These are phyloP conservation scores for Sindora glabra DNA, from an alignment of 306 rosid genomes.

Conservation along the genomic window DNA sequence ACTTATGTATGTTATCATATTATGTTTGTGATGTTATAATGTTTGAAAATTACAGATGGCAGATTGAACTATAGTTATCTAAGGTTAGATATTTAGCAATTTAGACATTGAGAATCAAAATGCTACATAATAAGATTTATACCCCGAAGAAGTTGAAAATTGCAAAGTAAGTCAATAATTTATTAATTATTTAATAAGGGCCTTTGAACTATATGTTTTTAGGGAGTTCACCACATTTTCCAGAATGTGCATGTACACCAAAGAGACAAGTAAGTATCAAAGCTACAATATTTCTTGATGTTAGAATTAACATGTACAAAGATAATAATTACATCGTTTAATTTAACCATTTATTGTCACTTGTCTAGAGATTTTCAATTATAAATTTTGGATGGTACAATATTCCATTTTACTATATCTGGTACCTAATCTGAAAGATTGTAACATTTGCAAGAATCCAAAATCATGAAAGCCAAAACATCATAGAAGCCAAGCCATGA, in stretches of 20 bases:
- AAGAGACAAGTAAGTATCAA: conserved; percentile 78
- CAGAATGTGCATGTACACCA: conserved; percentile 82
- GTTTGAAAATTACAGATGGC: background rate
- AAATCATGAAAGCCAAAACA: too few species aligned
- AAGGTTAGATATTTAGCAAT: background rate
- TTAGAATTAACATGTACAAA: too few species aligned
- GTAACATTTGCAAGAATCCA: background rate
- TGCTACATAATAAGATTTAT: background rate
- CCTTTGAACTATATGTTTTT: conserved; percentile 67
- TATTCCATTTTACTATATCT: background rate
- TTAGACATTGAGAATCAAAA: background rate
- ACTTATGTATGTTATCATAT: background rate
- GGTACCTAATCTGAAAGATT: background rate
- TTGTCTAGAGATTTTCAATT: background rate
- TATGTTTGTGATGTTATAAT: background rate
- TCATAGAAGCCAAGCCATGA: background rate
- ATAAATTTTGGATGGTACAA: background rate
- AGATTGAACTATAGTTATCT: background rate
- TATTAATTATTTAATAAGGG: conserved; percentile 59
- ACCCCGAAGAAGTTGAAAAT: background rate
- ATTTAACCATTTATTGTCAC: background rate
- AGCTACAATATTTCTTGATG: too few species aligned
- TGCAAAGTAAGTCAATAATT: conserved; percentile 19
- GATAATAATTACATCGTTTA: background rate
- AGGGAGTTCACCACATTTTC: conserved; percentile 83